Evolutionary conservation across 2,329 filamentous ascomycete species (phyloP), one percentile per base, ranked within the genome.

Genomic region (Cladosporium velox): DNA sequence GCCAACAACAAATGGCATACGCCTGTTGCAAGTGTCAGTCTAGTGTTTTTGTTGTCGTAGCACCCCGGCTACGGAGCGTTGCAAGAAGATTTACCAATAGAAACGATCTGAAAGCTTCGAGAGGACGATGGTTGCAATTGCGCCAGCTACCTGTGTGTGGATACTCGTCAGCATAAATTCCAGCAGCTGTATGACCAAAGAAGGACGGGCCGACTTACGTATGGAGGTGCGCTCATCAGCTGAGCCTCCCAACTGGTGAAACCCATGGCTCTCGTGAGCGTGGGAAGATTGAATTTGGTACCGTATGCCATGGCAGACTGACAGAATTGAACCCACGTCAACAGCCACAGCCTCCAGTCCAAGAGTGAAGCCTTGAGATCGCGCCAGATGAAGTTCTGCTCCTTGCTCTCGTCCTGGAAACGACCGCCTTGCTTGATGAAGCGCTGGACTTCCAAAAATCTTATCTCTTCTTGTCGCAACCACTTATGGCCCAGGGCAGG

Each of bases 401-500:
- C 63, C 14, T 65, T 59, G 35, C 24, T 49, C 38, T 65, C 63
- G 26, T 65, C 63, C 26, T 62, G 28, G 59, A 62, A 62, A 30
- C 59, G 59, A 28, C 59, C 59, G 4, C 28, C 59, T 51, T 65
- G 63, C 38, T 65, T 65, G 59, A 52, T 52, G 44, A 62, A 51
- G n/a, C 32, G 59, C 18, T 38, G 34, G 44, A 62, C 24, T 32
- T 62, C 35, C 24, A 62, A 44, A 18, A 51, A 62, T 5, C 59
- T 12, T 47, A 59, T 69, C 70, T 73, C 71, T 18, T 83, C 78
- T 2, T 80, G 71, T 0, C 79, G 83, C 2, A 91, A 80, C 72
- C 90, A 90, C 0, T 74, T 77, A 3, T 88, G 86, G 1, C 77
- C 81, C 4, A 74, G 77, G 2, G 87, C 44, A 15, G 65, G 65